Conservation (phyloP, 2,329 filamentous ascomycete species). For the Hyphodiscus sp. region DNA sequence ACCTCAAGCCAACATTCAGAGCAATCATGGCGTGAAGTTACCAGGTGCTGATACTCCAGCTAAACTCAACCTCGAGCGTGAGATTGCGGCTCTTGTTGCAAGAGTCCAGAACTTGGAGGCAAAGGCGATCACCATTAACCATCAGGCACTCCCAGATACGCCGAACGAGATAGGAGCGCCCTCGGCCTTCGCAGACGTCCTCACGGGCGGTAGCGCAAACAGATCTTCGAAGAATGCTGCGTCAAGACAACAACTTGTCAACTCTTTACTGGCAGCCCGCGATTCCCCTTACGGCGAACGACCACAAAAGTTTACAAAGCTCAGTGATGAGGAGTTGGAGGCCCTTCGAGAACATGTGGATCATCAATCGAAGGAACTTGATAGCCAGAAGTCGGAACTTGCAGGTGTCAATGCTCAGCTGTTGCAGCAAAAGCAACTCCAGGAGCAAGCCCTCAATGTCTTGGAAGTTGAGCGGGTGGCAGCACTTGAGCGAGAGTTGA, state of each 20-base stretch:
- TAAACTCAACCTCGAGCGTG: conserved; percentile 74
- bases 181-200: conserved; percentile 54
- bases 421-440: conserved; percentile 75
- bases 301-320: conserved; percentile 31
- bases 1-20: conserved; percentile 14
- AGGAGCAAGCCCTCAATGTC: conserved; percentile 73
- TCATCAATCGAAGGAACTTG: conserved; percentile 89
- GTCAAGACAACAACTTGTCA: conserved; percentile 36
- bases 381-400: conserved; percentile 79
- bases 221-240: conserved; percentile 28
- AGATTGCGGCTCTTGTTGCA: conserved; percentile 70
- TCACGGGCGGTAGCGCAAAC: conserved; percentile 26
- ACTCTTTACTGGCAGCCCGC: conserved; percentile 26
- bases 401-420: conserved; percentile 81
- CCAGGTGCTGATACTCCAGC: conserved; percentile 70
- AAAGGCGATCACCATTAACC: conserved; percentile 56
- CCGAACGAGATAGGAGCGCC: conserved; percentile 69
- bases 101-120: conserved; percentile 79
- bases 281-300: conserved; percentile 23
- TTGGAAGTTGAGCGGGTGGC: conserved; percentile 85
- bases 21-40: conserved; percentile 47
- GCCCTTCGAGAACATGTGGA: conserved; percentile 86
- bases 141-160: conserved; percentile 65
- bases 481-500: conserved; percentile 83
- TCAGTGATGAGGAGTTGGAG: conserved; percentile 77